A percentile compares a stretch with the other conserved stretches of the same genome.
Evolutionary conservation across 495 filamentous ascomycete species (phyloP).

Genomic region (Xylaria palmicola): DNA sequence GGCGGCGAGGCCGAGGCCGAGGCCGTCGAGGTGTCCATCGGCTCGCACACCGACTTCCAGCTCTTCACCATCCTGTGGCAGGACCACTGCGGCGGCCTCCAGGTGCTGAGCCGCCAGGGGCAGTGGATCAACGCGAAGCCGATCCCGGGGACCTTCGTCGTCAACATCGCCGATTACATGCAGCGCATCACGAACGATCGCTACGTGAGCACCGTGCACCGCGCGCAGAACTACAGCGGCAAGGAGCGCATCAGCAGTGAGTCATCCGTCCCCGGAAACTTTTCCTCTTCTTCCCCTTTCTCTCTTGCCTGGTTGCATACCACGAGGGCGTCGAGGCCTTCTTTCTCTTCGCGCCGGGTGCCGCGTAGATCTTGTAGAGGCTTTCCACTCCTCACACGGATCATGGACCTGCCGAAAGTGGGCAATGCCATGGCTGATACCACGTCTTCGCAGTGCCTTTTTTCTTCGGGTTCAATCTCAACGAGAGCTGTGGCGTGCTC

Average conservation of each 20-base stretch:
- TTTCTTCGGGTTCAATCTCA: slow-evolving; percentile 53
- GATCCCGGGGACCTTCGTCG: slow-evolving; percentile 58
- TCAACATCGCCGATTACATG: slow-evolving; percentile 68
- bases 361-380: no score
- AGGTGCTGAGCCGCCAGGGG: slow-evolving; percentile 51
- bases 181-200: slow-evolving; percentile 62
- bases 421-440: no score
- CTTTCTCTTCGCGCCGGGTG: no score
- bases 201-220: slow-evolving; percentile 60
- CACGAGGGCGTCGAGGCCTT: no score
- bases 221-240: slow-evolving; percentile 51
- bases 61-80: slow-evolving; percentile 61
- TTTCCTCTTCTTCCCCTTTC: no score
- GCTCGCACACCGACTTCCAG: slow-evolving; percentile 63
- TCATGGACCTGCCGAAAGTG: no score
- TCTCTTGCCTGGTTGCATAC: no score
- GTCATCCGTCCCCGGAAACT: no score
- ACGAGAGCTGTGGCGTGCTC: slow-evolving; percentile 50
- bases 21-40: slow-evolving; percentile 37
- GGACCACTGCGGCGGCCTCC: slow-evolving; percentile 52
- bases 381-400: no score
- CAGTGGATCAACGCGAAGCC: slow-evolving; percentile 58
- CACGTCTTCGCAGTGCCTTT: no score
- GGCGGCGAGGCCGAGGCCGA: background rate
- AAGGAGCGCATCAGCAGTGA: slow-evolving; percentile 52